Evolutionary conservation across 495 filamentous ascomycete genomes (phyloP).

Genomic region (Paragyromitra xinjiangensis): DNA sequence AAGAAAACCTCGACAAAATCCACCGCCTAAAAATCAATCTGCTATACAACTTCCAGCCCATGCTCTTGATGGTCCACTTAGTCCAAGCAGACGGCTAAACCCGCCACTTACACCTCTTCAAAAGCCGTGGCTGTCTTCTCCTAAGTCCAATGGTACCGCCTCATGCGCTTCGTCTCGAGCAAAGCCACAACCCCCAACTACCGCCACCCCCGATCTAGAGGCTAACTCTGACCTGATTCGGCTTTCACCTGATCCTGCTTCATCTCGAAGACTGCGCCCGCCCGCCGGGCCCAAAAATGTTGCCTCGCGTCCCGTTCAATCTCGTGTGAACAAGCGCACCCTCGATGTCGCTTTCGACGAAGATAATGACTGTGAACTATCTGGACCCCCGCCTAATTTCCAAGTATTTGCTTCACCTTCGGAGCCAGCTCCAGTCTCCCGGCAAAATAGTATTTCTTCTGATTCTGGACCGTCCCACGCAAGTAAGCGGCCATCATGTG

Average conservation of each 20-base stretch:
- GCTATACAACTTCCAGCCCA: not conserved
- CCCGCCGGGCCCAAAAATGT: not conserved
- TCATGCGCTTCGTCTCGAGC: not conserved
- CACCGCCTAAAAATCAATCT: conserved; percentile 5
- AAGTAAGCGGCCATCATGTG: not conserved
- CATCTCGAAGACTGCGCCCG: not conserved
- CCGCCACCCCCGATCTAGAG: not conserved
- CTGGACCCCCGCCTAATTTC: not conserved
- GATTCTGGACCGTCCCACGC: not conserved
- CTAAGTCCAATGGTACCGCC: not conserved
- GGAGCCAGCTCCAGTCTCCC: not conserved
- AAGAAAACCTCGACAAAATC: not conserved
- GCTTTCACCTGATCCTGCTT: not conserved
- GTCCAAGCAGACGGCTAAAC: not conserved
- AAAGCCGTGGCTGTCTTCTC: not conserved
- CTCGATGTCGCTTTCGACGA: not conserved
- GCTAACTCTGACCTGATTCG: not conserved
- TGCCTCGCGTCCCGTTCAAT: not conserved
- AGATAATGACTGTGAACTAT: conserved; percentile 10
- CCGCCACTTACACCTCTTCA: conserved; percentile 12
- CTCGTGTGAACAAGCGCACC: conserved; percentile 9
- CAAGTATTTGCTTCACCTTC: not conserved
- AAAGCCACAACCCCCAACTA: not conserved
- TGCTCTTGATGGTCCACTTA: not conserved
- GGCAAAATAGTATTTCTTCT: not conserved